A percentile compares a stretch with the other conserved stretches of the same genome.
Conservation (phyloP, 495 filamentous ascomycete genomes). For the Apiosordaria backusii region DNA sequence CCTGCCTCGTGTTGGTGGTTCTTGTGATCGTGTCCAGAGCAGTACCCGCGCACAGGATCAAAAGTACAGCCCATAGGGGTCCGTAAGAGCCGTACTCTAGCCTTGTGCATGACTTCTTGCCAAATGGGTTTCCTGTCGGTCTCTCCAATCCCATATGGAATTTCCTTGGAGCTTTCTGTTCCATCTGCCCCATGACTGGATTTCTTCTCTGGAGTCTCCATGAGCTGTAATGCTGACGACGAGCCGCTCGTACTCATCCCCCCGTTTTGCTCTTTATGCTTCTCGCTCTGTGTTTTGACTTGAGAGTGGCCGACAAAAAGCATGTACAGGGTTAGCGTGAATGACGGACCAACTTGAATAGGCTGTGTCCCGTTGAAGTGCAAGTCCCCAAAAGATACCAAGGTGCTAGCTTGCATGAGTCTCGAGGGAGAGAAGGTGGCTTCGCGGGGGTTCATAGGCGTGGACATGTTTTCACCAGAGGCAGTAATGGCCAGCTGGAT, state of each 20-base stretch:
- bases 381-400: slow-evolving; percentile 83
- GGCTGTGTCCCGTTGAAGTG: slow-evolving; percentile 66
- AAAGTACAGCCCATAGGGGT: slow-evolving; percentile 35
- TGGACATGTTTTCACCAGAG: slow-evolving; percentile 81
- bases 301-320: slow-evolving; percentile 74
- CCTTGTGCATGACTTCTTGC: slow-evolving; percentile 98
- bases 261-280: neutral
- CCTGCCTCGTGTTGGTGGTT: neutral
- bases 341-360: slow-evolving; percentile 84
- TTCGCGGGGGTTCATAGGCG: slow-evolving; percentile 58
- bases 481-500: slow-evolving; percentile 95
- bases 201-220: neutral
- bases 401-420: slow-evolving; percentile 87
- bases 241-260: neutral
- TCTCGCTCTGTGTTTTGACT: neutral
- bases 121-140: slow-evolving; percentile 72
- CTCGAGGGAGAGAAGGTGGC: slow-evolving; percentile 82
- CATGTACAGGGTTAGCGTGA: slow-evolving; percentile 93
- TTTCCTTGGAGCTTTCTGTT: slow-evolving; percentile 5
- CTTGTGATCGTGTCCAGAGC: neutral
- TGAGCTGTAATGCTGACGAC: neutral
- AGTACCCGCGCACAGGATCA: slow-evolving; percentile 26
- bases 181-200: neutral
- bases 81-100: slow-evolving; percentile 72
- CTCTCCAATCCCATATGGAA: slow-evolving; percentile 46